Evolutionary conservation across 257 asterid genomes (phyloP).

Genomic region (Solanum okadae): DNA sequence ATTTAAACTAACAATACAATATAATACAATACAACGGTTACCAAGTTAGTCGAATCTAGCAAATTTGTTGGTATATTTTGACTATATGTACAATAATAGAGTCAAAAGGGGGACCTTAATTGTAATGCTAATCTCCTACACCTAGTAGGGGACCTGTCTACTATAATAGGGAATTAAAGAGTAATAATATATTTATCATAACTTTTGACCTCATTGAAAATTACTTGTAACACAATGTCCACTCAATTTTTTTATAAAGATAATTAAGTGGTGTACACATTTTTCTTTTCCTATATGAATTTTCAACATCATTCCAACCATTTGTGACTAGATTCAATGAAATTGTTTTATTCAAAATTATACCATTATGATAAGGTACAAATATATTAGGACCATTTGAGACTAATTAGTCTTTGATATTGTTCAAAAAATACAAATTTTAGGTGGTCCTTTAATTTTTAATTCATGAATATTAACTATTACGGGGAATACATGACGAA

Average conservation of each 20-base stretch:
- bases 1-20: background rate
- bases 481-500: background rate
- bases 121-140: background rate
- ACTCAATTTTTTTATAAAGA: background rate
- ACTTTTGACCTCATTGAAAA: background rate
- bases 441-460: background rate
- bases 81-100: background rate
- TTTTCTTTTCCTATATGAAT: background rate
- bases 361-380: background rate
- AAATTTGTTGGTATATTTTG: background rate
- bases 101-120: slow-evolving; percentile 4
- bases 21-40: too few relatives aligned
- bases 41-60: background rate
- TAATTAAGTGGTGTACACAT: background rate
- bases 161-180: background rate
- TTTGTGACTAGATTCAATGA: background rate
- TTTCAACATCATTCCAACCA: slow-evolving; percentile 14
- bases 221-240: background rate
- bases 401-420: background rate
- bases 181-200: background rate
- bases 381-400: slow-evolving; percentile 7
- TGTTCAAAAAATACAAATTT: background rate
- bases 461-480: background rate
- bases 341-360: background rate
- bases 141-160: slow-evolving; percentile 17